Evolutionary conservation across 2,329 filamentous ascomycete species (phyloP).

Genomic region (Reticulascus tulasneorum): DNA sequence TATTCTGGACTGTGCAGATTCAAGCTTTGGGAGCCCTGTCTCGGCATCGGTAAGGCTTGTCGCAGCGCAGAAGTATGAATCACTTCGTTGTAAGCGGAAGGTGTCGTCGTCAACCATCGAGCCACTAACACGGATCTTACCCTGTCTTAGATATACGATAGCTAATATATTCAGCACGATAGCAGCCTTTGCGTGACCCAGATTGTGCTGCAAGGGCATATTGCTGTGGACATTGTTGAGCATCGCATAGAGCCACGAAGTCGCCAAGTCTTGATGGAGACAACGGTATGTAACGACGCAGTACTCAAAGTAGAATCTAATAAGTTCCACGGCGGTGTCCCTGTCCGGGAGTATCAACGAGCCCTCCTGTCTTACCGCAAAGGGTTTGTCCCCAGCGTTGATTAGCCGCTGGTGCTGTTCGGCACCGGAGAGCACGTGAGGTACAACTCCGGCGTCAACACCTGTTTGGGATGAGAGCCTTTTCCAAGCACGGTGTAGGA

Average conservation of each 20-base stretch:
- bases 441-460: constrained; percentile 19
- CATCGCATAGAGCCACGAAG: constrained; percentile 40
- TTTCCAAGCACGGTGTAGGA: constrained; percentile 50
- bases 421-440: constrained; percentile 13
- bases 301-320: constrained; percentile 52
- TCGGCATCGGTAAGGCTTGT: constrained; percentile 35
- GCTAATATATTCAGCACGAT: constrained; percentile 45
- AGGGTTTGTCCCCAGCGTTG: constrained; percentile 24
- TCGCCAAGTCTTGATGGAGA: constrained; percentile 47
- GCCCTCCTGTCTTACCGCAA: constrained; percentile 11
- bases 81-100: constrained; percentile 16
- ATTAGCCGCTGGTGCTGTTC: constrained; percentile 21
- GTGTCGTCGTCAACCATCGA: not conserved
- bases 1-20: constrained; percentile 54
- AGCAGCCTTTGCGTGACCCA: constrained; percentile 42
- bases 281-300: constrained; percentile 57
- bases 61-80: constrained; percentile 20
- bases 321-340: constrained; percentile 14
- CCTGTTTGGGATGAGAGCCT: constrained; percentile 28
- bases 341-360: constrained; percentile 15
- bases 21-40: constrained; percentile 48
- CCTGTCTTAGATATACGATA: constrained; percentile 41
- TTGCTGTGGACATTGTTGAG: constrained; percentile 29
- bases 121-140: constrained; percentile 23
- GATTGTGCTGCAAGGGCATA: constrained; percentile 29